Conservation (phyloP, 2,329 filamentous ascomycete species). For the Talaromyces sp. region DNA sequence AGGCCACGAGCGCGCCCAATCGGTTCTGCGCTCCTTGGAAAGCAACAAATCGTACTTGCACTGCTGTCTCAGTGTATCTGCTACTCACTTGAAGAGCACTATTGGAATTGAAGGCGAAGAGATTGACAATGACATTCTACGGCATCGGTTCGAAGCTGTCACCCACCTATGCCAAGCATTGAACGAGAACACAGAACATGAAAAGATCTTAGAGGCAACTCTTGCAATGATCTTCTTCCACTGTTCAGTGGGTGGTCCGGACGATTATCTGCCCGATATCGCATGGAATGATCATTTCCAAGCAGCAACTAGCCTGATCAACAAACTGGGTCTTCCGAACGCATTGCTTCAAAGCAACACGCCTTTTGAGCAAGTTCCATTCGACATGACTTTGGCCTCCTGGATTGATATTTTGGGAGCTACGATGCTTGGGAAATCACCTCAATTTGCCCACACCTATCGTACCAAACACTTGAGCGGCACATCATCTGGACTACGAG, state of each 20-base stretch:
- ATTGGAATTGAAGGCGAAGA: constrained; percentile 61
- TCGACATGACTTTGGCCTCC: constrained; percentile 83
- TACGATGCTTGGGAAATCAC: constrained; percentile 81
- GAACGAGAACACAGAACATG: constrained; percentile 71
- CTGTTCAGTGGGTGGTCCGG: constrained; percentile 78
- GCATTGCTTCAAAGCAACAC: constrained; percentile 58
- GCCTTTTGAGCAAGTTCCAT: constrained; percentile 62
- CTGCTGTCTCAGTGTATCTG: constrained; percentile 89
- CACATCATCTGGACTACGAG: constrained; percentile 67
- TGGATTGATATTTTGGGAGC: constrained; percentile 98
- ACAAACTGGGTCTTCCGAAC: constrained; percentile 73
- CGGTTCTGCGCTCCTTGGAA: constrained; percentile 81
- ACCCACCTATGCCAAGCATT: constrained; percentile 78
- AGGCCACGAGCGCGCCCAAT: constrained; percentile 70
- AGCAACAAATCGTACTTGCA: constrained; percentile 91
- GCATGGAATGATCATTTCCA: constrained; percentile 97
- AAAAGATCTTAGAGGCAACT: constrained; percentile 84
- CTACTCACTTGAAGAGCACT: constrained; percentile 83
- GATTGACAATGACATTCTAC: constrained; percentile 86
- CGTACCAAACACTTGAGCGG: constrained; percentile 76
- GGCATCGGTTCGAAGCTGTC: constrained; percentile 84
- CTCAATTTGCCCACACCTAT: constrained; percentile 90
- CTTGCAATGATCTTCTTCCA: constrained; percentile 96
- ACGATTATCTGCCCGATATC: constrained; percentile 82
- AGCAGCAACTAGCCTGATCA: constrained; percentile 76